Evolutionary conservation across 495 filamentous ascomycete genomes (phyloP).

Genomic region (Gamarada debralockiae): DNA sequence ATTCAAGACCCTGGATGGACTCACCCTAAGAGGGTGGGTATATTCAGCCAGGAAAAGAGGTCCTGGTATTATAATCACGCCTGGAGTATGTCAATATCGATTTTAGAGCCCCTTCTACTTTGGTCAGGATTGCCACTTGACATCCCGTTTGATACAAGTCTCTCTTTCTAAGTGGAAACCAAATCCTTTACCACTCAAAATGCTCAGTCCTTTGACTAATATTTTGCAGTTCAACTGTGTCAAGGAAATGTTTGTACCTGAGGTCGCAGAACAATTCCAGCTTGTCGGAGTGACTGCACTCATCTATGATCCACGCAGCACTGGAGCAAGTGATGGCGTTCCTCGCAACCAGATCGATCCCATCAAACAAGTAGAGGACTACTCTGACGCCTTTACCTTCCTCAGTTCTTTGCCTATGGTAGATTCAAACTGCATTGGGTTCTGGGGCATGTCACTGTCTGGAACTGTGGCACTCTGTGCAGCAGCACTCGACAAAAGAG

Average conservation of each 20-base stretch:
- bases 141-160: too few relatives aligned
- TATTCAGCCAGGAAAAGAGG: conserved; percentile 18
- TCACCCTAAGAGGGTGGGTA: conserved; percentile 29
- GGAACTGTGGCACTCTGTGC: conserved; percentile 22
- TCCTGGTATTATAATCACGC: conserved; percentile 24
- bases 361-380: conserved; percentile 30
- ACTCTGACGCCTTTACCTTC: conserved; percentile 35
- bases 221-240: conserved; percentile 38
- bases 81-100: conserved; percentile 12
- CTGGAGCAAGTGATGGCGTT: conserved; percentile 37
- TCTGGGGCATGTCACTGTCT: conserved; percentile 47
- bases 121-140: too few relatives aligned
- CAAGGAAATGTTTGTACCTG: conserved; percentile 36
- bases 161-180: too few relatives aligned
- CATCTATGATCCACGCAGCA: conserved; percentile 37
- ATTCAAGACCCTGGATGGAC: conserved; percentile 28
- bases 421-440: conserved; percentile 32
- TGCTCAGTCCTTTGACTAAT: neutral
- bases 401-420: conserved; percentile 26
- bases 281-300: conserved; percentile 31
- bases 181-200: too few relatives aligned
- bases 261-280: conserved; percentile 36
- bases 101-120: too few relatives aligned
- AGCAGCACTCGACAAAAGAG: conserved; percentile 31
- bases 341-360: conserved; percentile 41